Evolutionary conservation across 257 asterid genomes (phyloP).

Genomic region (Anisodus acutangulus): DNA sequence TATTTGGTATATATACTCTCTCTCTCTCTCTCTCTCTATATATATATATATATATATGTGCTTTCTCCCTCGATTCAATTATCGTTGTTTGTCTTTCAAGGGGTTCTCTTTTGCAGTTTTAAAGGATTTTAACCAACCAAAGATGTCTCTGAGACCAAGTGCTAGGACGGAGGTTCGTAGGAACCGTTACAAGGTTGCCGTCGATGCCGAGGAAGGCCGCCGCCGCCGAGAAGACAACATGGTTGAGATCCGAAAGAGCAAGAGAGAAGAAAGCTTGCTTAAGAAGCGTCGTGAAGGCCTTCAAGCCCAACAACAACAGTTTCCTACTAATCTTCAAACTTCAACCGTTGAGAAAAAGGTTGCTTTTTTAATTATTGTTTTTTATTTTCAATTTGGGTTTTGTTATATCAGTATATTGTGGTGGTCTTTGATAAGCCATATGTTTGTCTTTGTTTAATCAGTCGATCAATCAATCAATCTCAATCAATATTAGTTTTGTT

Average conservation of each 20-base stretch:
- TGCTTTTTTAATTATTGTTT: neutral
- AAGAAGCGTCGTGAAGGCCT: slow-evolving; percentile 92
- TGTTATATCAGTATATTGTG: neutral
- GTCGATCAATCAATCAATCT: too few species aligned
- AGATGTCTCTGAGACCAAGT: slow-evolving; percentile 91
- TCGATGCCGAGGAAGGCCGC: slow-evolving; percentile 94
- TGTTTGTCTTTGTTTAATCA: too few species aligned
- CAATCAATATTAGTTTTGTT: too few species aligned
- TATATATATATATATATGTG: too few species aligned
- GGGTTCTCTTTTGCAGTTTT: slow-evolving; percentile 20
- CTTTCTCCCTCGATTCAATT: neutral
- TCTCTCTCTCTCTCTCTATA: neutral
- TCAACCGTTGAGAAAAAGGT: slow-evolving; percentile 76
- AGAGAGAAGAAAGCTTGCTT: slow-evolving; percentile 87
- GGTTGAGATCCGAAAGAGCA: slow-evolving; percentile 96
- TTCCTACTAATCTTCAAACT: slow-evolving; percentile 54
- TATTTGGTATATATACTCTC: slow-evolving; percentile 10
- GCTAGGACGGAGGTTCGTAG: slow-evolving; percentile 83
- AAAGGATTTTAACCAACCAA: too few species aligned
- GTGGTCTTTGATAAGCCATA: too few species aligned
- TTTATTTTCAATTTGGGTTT: neutral
- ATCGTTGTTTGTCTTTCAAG: neutral
- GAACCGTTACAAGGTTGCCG: slow-evolving; percentile 93
- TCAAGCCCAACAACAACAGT: slow-evolving; percentile 52
- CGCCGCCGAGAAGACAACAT: slow-evolving; percentile 89